Conservation (phyloP, 1,284 basidiomycete genomes). For the Bjerkandera adusta region DNA sequence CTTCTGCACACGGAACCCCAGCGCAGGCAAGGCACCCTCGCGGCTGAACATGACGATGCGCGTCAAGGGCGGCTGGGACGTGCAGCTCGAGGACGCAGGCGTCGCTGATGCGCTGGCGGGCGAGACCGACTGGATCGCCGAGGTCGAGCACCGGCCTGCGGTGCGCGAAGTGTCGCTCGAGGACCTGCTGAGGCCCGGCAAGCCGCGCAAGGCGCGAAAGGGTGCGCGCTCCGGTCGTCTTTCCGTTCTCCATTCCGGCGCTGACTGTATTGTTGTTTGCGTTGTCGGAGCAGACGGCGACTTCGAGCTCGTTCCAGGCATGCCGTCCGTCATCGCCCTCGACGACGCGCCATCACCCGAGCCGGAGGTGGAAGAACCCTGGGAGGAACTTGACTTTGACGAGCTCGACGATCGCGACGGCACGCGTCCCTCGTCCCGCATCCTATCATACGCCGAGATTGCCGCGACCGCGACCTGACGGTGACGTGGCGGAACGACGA, state of each 20-base stretch:
- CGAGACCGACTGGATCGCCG: conserved; percentile 17
- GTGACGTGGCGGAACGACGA: conserved; percentile 4
- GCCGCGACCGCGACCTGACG: conserved; percentile 27
- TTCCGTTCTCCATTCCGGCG: background rate
- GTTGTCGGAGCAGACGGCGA: conserved; percentile 31
- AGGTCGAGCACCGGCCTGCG: conserved; percentile 16
- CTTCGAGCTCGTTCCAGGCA: conserved; percentile 51
- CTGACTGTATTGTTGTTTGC: background rate
- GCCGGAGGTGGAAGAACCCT: conserved; percentile 46
- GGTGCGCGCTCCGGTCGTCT: conserved; percentile 22
- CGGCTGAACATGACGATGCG: conserved; percentile 1
- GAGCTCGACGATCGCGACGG: conserved; percentile 34
- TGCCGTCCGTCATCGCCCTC: conserved; percentile 52
- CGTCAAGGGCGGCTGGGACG: conserved; percentile 6
- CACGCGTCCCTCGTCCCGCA: conserved; percentile 12
- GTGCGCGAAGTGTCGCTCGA: conserved; percentile 40
- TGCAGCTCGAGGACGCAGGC: conserved; percentile 10
- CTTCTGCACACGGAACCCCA: conserved; percentile 14
- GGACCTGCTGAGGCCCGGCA: conserved; percentile 40
- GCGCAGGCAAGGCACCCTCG: conserved; percentile 13
- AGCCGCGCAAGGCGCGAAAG: conserved; percentile 38
- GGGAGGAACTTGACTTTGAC: conserved; percentile 50
- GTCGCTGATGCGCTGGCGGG: conserved; percentile 16
- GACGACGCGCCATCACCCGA: conserved; percentile 40
- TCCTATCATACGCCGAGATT: conserved; percentile 41